Percentiles rank a stretch among this genome's conserved stretches.
phyloP scores from a whole-genome alignment of 2,329 filamentous ascomycete species.

The Sclerotinia spermophila region DNA sequence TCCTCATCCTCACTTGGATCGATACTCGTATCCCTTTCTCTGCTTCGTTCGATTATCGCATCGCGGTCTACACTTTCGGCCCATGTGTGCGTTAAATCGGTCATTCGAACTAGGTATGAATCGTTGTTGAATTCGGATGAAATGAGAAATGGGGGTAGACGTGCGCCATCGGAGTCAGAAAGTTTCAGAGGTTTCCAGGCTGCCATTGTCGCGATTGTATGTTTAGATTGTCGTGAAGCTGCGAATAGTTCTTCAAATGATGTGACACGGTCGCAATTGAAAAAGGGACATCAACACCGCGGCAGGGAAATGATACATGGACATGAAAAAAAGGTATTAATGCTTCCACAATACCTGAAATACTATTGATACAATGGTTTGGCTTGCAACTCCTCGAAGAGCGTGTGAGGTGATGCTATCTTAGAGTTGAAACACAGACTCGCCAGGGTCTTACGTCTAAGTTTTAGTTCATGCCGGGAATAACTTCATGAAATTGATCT shows the following conservation, averaged over 20 bases:
- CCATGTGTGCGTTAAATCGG: constrained; percentile 74
- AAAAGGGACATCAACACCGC: not conserved
- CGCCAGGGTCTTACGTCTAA: not conserved
- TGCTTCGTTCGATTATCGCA: constrained; percentile 60
- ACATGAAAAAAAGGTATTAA: not conserved
- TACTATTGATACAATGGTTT: not conserved
- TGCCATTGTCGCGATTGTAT: constrained; percentile 23
- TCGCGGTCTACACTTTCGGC: constrained; percentile 58
- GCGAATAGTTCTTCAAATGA: not conserved
- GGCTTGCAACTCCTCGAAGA: not conserved
- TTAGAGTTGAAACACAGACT: not conserved
- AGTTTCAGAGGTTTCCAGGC: constrained; percentile 30
- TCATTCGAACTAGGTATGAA: constrained; percentile 63
- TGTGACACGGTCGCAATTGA: not conserved
- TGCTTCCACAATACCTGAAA: not conserved
- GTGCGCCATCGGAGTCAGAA: constrained; percentile 27
- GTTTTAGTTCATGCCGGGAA: not conserved
- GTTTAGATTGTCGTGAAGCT: not conserved
- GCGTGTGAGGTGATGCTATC: not conserved
- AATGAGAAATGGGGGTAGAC: constrained; percentile 59
- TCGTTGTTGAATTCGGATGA: constrained; percentile 52
- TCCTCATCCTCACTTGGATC: constrained; percentile 62
- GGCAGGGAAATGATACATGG: not conserved
- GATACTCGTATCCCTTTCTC: constrained; percentile 63
- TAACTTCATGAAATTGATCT: not conserved